Conservation (phyloP, 2,329 filamentous ascomycete species). For the Clarireedia homoeocarpa region DNA sequence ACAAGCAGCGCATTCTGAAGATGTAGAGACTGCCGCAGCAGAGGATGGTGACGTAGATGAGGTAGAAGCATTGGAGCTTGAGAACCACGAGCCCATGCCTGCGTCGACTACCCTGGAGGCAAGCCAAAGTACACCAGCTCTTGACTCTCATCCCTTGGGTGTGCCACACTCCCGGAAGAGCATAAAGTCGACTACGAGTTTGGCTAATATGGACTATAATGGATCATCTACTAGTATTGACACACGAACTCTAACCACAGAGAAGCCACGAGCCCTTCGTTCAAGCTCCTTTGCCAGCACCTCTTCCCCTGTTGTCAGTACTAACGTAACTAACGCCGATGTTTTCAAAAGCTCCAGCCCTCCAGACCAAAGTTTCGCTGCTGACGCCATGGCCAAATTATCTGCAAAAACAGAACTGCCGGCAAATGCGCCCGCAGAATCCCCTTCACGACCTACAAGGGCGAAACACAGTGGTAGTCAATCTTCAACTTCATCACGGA, state of each 20-base stretch:
- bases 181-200: constrained; percentile 24
- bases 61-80: constrained; percentile 25
- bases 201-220: constrained; percentile 26
- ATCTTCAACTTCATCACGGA: constrained; percentile 44
- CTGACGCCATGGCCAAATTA: constrained; percentile 58
- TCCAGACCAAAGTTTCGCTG: constrained; percentile 51
- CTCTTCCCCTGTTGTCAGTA: constrained; percentile 57
- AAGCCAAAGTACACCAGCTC: constrained; percentile 41
- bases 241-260: constrained; percentile 32
- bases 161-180: constrained; percentile 45
- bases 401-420: constrained; percentile 55
- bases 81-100: constrained; percentile 31
- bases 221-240: constrained; percentile 44
- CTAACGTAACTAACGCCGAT: constrained; percentile 60
- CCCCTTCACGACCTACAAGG: constrained; percentile 34
- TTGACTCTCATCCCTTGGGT: constrained; percentile 34
- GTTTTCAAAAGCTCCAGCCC: constrained; percentile 47
- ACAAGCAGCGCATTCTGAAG: constrained; percentile 33
- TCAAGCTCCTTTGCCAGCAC: constrained; percentile 55
- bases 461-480: constrained; percentile 36
- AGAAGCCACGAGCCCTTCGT: constrained; percentile 48
- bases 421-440: constrained; percentile 37
- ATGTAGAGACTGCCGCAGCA: constrained; percentile 34
- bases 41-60: constrained; percentile 42
- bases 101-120: constrained; percentile 43